Evolutionary conservation across 192 early-diverging fungal species (phyloP).

Genomic region (Gaertneriomyces sp.): DNA sequence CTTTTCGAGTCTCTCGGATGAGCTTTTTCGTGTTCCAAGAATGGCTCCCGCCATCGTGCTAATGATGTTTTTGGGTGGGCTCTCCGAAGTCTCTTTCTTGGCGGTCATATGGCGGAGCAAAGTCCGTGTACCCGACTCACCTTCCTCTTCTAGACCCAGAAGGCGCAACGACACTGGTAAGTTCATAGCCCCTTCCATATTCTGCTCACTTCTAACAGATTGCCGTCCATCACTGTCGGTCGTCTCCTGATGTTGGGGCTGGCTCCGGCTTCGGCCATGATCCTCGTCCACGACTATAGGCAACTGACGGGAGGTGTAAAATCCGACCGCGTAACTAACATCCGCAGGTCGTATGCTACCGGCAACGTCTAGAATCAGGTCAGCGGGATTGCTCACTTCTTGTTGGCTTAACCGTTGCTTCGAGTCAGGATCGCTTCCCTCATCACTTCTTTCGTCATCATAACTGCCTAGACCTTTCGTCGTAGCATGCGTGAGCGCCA

Average conservation of each 20-base stretch:
- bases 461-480: not conserved
- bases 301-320: not conserved
- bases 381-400: constrained; percentile 23
- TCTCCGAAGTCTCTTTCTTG: not conserved
- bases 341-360: constrained; percentile 6
- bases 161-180: not conserved
- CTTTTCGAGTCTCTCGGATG: not conserved
- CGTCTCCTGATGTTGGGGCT: too few relatives aligned
- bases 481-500: not conserved
- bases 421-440: not conserved
- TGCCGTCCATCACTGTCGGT: not conserved
- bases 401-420: not conserved
- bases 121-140: not conserved
- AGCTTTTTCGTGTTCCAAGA: too few relatives aligned
- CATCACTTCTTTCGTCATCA: not conserved
- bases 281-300: not conserved
- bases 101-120: not conserved
- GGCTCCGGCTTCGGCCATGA: not conserved
- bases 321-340: constrained; percentile 2
- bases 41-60: too few relatives aligned
- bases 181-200: not conserved
- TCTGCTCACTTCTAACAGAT: too few relatives aligned
- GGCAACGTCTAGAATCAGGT: constrained; percentile 31
- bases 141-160: not conserved
- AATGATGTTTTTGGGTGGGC: not conserved